Conservation (phyloP, 441 rosid species). For the Euphorbia celastroides region DNA sequence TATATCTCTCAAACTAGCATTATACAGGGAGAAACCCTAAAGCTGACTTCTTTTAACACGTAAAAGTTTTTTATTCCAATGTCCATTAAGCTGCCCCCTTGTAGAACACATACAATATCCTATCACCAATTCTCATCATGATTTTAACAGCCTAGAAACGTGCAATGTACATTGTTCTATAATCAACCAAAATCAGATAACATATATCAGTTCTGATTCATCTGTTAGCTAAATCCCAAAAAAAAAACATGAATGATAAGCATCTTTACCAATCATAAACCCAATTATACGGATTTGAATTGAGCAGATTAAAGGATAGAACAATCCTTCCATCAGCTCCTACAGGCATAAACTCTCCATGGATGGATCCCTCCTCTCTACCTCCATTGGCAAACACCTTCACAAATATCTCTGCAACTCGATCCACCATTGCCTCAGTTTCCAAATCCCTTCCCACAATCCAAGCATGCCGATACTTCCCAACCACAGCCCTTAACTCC, state of each 20-base stretch:
- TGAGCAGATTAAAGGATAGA: constrained; percentile 87
- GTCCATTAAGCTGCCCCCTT: neutral
- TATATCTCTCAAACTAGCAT: neutral
- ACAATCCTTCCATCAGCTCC: constrained; percentile 90
- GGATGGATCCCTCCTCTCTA: constrained; percentile 60
- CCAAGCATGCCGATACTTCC: constrained; percentile 89
- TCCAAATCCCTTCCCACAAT: constrained; percentile 50
- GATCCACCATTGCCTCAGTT: constrained; percentile 34
- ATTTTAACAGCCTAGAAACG: neutral
- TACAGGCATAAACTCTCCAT: constrained; percentile 86
- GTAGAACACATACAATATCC: neutral
- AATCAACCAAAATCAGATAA: neutral
- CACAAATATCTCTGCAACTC: constrained; percentile 63
- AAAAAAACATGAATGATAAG: neutral
- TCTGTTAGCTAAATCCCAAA: neutral
- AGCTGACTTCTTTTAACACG: neutral
- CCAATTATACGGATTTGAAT: constrained; percentile 80
- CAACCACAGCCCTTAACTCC: constrained; percentile 56
- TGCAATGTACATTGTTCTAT: neutral
- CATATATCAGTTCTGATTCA: neutral
- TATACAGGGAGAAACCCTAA: neutral
- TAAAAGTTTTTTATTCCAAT: neutral
- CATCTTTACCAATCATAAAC: constrained; percentile 66
- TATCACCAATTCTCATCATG: neutral
- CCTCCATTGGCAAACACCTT: constrained; percentile 81